A percentile compares a stretch with the other conserved stretches of the same genome.
Evolutionary conservation across 257 asterid genomes (phyloP).

Genomic region (Jacaranda mimosifolia): DNA sequence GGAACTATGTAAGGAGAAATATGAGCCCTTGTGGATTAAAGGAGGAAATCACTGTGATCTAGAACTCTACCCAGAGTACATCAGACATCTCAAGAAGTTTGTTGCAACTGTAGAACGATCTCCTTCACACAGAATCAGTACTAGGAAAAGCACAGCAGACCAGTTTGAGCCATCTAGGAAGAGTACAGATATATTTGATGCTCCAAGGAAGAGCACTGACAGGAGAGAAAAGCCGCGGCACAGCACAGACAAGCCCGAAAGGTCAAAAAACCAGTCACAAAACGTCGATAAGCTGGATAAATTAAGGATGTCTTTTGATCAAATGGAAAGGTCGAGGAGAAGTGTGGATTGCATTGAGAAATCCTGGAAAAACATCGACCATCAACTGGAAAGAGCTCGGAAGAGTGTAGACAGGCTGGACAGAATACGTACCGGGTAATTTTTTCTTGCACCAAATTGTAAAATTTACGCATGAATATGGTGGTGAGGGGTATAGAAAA

Average conservation of each 20-base stretch:
- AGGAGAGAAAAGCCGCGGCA: constrained; percentile 85
- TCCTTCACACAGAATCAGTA: constrained; percentile 73
- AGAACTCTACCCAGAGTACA: constrained; percentile 85
- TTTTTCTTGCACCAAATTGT: constrained; percentile 29
- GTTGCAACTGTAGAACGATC: constrained; percentile 76
- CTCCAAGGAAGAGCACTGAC: constrained; percentile 84
- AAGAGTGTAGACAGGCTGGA: constrained; percentile 85
- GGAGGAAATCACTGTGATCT: constrained; percentile 89
- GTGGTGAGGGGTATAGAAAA: constrained; percentile 52
- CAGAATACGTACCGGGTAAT: constrained; percentile 65
- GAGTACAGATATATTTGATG: constrained; percentile 74
- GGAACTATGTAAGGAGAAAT: constrained; percentile 85
- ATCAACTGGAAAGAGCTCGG: constrained; percentile 73
- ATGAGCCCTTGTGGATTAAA: constrained; percentile 89
- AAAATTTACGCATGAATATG: constrained; percentile 47
- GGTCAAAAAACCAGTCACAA: constrained; percentile 59
- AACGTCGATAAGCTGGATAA: constrained; percentile 49
- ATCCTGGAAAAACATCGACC: constrained; percentile 76
- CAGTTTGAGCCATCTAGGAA: constrained; percentile 80
- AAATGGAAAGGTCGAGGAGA: constrained; percentile 84
- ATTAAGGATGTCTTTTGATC: constrained; percentile 70
- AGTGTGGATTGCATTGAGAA: constrained; percentile 85
- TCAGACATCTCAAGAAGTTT: constrained; percentile 78
- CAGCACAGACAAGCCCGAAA: constrained; percentile 78
- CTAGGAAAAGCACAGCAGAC: constrained; percentile 66